Conservation (phyloP, 805 yeast genomes). For the Phaffomyces antillensis region DNA sequence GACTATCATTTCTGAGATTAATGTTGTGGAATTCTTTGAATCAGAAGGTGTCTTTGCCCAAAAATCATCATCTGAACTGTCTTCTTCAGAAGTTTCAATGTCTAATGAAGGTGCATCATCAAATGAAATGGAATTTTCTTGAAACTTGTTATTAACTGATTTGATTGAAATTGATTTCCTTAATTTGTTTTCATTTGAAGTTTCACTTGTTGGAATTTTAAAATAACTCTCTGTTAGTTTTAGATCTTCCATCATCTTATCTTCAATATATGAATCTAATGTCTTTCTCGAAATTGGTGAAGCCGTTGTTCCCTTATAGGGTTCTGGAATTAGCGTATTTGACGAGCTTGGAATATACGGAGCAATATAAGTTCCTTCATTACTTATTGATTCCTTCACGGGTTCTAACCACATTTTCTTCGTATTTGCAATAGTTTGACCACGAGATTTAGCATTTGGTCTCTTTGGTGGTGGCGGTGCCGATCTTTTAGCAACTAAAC, state of each 20-base stretch:
- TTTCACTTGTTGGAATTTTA: background rate
- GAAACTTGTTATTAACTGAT: slow-evolving; percentile 36
- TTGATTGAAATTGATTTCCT: background rate
- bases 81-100: slow-evolving; percentile 26
- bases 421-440: background rate
- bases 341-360: slow-evolving; percentile 38
- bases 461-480: slow-evolving; percentile 62
- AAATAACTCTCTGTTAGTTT: background rate
- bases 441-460: slow-evolving; percentile 2
- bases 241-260: background rate
- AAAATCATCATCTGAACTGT: slow-evolving; percentile 48
- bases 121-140: slow-evolving; percentile 67
- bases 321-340: slow-evolving; percentile 35
- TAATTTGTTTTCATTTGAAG: background rate
- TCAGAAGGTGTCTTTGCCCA: slow-evolving; percentile 46
- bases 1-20: slow-evolving; percentile 50
- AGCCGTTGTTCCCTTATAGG: slow-evolving; percentile 25
- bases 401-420: slow-evolving; percentile 13
- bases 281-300: slow-evolving; percentile 20
- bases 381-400: slow-evolving; percentile 18
- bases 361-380: slow-evolving; percentile 23
- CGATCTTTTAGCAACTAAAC: slow-evolving; percentile 59
- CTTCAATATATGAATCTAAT: slow-evolving; percentile 5
- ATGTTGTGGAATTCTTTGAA: slow-evolving; percentile 18
- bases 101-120: slow-evolving; percentile 59